Conservation (phyloP, 176 grass and related monocot species). For the Oryza rufipogon region DNA sequence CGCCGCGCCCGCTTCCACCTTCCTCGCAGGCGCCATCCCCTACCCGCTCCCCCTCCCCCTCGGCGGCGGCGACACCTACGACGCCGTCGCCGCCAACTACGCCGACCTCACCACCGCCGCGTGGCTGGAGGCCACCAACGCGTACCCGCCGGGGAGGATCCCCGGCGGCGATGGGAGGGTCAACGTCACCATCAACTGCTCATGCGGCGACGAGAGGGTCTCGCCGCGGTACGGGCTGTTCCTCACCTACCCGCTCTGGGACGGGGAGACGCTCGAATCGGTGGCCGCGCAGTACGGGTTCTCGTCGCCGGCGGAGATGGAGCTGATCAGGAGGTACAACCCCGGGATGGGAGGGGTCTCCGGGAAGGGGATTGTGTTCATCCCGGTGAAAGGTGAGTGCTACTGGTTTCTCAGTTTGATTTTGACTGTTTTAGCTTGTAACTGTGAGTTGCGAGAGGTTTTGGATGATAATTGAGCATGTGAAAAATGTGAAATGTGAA, state of each 20-base stretch:
- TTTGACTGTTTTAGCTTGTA: background rate
- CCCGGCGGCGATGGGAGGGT: slow-evolving; percentile 18
- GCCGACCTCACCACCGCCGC: slow-evolving; percentile 57
- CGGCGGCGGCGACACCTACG: slow-evolving; percentile 36
- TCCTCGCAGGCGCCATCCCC: slow-evolving; percentile 57
- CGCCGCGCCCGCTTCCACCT: slow-evolving; percentile 20
- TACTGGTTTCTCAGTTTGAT: background rate
- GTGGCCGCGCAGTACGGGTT: slow-evolving; percentile 46
- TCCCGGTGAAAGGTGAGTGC: slow-evolving; percentile 57
- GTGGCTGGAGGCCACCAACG: slow-evolving; percentile 48
- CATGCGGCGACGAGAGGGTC: slow-evolving; percentile 58
- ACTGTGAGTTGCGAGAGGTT: background rate
- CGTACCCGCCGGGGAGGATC: slow-evolving; percentile 3
- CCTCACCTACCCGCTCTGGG: slow-evolving; percentile 62
- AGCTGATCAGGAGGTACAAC: slow-evolving; percentile 57
- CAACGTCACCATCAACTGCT: slow-evolving; percentile 67
- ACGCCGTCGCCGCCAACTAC: slow-evolving; percentile 22
- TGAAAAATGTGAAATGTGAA: background rate
- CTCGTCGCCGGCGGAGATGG: slow-evolving; percentile 35
- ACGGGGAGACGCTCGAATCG: slow-evolving; percentile 52
- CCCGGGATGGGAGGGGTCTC: slow-evolving; percentile 48
- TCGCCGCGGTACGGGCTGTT: slow-evolving; percentile 66
- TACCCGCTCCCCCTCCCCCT: background rate
- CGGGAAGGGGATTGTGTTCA: slow-evolving; percentile 54
- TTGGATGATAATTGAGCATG: background rate